Evolutionary conservation across 805 yeast species (phyloP), one percentile per base, ranked within the genome.

Genomic region (Myxozyma melibiosi): DNA sequence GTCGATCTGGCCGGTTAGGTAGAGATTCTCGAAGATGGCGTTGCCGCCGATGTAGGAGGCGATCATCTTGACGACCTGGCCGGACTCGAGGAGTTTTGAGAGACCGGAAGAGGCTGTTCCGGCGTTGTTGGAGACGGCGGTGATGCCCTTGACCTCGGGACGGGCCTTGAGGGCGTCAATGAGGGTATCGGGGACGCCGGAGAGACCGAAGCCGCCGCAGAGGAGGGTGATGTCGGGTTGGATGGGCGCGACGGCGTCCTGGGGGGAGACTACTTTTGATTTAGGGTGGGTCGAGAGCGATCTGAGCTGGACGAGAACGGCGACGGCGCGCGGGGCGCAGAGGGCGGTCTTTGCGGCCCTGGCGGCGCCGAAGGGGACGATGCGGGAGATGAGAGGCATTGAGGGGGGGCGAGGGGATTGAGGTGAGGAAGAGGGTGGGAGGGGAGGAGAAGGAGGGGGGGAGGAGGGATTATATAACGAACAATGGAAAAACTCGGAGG

Each of bases 151-250:
- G 47, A 79, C 67, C 1, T 71, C 71, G 1, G 72, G 66, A 24
- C 70, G 70, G 13, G 67, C 63, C 25, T 70, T 53, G 24, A 78
- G 64, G 22, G 73, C 81, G 41, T 70, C 67, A 41, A 78, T 73
- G 25, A 77, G 67, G 2, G 79, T 75, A 44, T 76, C 79, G 9
- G 82, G 80, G 3, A 77, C 71, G 4, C 82, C 82, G 56, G 78
- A 72, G 18, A 78, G 64, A 0, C 82, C 82, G 65, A 78, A 78
- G 1, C 82, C 82, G 16, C 82, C 82, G 16, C 77, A 71, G n/a
- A 78, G 66, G 5, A 78, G 60, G 2, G 76, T 71, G 48, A 69
- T 66, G 46, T 70, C 65, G 9, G 76, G 62, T 9, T 55, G 33
- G 14, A 75, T 65, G 5, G 67, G 74, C 25, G 58, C 62, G 30